Evolutionary conservation across 345 rosid genomes (phyloP), one percentile per base, ranked within the genome.

Genomic region (Moricandia moricandioides): DNA sequence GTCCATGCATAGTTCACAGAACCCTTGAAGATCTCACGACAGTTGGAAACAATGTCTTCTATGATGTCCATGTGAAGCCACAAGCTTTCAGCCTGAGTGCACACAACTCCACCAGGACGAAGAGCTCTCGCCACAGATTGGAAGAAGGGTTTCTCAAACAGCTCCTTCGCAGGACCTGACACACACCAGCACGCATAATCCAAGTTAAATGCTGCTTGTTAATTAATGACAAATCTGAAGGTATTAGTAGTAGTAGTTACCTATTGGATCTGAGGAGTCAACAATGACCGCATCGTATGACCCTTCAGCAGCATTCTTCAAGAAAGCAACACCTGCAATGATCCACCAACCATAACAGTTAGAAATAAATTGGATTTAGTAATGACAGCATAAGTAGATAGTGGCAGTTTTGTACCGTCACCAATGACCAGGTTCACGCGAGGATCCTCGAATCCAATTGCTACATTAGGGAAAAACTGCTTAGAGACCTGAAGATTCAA

Each of bases 61-160:
- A 94, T 94, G 63, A 94, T 91, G 84, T 91, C 88, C 97, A 94
- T 94, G 89, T 94, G 98, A 73, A 94, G 97, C 98, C 98, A 94
- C 63, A 94, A 85, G 75, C 97, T 94, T 79, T 94, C 98, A 57
- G 97, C 97, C 43, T 94, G 98, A 47, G 98, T 91, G 72, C 93
- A 87, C 65, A 90, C 87, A 61, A 94, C 97, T 39, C 98, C 98
- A 59, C 98, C 98, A 13, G 98, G 97, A 66, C 97, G 92, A 74
- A 94, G 96, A 76, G 97, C 98, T 83, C 77, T 90, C 4, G 92
- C 88, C 59, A 94, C 88, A 0, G 96, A 83, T 83, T 81, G 74
- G 64, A 94, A 94, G 81, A 94, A 94, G 18, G 95, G 98, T 81
- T 91, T 94, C 86, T 94, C 93, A 82, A 94, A 94, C 30, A 94